These are phyloP conservation scores for Stereocaulon alpinum DNA, from an alignment of 495 filamentous ascomycete genomes.

Conservation along the genomic window DNA sequence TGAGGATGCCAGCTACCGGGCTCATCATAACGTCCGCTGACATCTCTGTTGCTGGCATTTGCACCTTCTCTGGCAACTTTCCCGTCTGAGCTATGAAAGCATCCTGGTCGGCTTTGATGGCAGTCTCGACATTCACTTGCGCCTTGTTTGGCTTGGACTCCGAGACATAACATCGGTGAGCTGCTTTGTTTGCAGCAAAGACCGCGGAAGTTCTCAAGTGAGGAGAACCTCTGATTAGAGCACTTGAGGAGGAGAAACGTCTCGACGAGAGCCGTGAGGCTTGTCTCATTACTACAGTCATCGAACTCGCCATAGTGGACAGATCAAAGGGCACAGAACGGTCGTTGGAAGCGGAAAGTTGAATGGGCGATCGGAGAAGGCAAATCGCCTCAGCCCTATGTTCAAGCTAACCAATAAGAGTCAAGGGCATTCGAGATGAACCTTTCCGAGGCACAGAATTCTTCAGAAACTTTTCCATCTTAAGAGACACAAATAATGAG, in stretches of 20 bases:
- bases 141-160: constrained; percentile 69
- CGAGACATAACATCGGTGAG: constrained; percentile 65
- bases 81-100: constrained; percentile 66
- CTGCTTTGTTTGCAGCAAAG: constrained; percentile 25
- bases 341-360: background rate
- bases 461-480: background rate
- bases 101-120: constrained; percentile 74
- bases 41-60: constrained; percentile 47
- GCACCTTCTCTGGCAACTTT: constrained; percentile 40
- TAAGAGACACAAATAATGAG: background rate
- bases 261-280: constrained; percentile 59
- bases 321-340: background rate
- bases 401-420: background rate
- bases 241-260: constrained; percentile 35
- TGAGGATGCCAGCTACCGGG: constrained; percentile 77
- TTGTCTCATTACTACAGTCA: constrained; percentile 65
- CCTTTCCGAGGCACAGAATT: background rate
- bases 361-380: background rate
- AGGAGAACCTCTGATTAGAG: constrained; percentile 35
- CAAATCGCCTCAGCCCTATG: constrained; percentile 14
- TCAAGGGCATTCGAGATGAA: background rate
- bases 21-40: constrained; percentile 62
- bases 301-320: constrained; percentile 55
- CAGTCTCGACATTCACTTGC: constrained; percentile 70
- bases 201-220: constrained; percentile 36